A percentile compares a stretch with the other conserved stretches of the same genome.
These are phyloP conservation scores for Bipolaris oryzae DNA, from an alignment of 2,329 filamentous ascomycete genomes.

Conservation along the genomic window DNA sequence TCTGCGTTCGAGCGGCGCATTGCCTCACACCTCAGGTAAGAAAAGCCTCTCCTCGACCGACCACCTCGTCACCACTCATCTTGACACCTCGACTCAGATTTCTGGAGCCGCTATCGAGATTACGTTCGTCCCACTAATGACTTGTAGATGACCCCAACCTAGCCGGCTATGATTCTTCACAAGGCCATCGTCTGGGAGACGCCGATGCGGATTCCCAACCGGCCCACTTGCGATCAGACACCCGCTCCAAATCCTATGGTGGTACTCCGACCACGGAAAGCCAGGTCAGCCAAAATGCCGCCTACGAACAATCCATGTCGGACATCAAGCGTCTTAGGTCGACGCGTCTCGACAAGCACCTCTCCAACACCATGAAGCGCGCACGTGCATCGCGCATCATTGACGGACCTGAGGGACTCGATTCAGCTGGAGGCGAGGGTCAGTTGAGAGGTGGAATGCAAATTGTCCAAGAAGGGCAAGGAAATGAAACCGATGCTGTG, in stretches of 20 bases:
- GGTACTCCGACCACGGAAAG: constrained; percentile 62
- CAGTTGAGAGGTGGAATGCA: constrained; percentile 66
- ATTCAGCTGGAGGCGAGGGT: constrained; percentile 70
- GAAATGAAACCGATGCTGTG: constrained; percentile 73
- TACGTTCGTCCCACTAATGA: constrained; percentile 41
- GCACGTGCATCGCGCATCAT: constrained; percentile 91
- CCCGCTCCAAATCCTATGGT: constrained; percentile 75
- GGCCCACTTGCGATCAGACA: constrained; percentile 66
- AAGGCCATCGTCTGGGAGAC: constrained; percentile 63
- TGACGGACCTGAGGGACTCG: constrained; percentile 78
- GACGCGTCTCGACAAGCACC: constrained; percentile 89
- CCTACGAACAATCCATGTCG: constrained; percentile 93
- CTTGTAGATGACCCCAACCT: constrained; percentile 70
- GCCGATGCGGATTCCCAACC: constrained; percentile 56
- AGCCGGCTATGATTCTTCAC: constrained; percentile 68
- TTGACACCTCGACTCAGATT: constrained; percentile 41
- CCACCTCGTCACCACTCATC: constrained; percentile 35
- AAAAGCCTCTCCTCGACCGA: constrained; percentile 23
- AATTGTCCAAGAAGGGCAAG: constrained; percentile 79
- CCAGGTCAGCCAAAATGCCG: constrained; percentile 63
- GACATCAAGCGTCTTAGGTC: constrained; percentile 92
- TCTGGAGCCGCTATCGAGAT: constrained; percentile 37
- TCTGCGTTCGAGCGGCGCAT: constrained; percentile 78
- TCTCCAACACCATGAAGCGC: constrained; percentile 91
- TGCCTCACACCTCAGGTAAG: constrained; percentile 73